Base-by-base conservation (phyloP, 2,329 filamentous ascomycete genomes). In the Botrytis byssoidea region DNA sequence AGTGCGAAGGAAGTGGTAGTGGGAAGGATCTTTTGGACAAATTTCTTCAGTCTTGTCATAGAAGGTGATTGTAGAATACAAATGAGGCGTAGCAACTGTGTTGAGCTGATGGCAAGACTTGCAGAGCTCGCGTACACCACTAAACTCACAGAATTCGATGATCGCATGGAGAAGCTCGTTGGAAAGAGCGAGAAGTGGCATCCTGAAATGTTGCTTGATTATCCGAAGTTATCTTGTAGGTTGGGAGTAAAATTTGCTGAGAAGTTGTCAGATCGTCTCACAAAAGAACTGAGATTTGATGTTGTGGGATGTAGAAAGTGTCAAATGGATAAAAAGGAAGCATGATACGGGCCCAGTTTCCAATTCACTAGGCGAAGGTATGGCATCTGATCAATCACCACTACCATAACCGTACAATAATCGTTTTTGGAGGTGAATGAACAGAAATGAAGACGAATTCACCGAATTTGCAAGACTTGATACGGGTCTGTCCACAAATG, bases 71-170 rank as follows among this genome's bases (percentile, higher is more conserved):
- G 37, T 35, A 14, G 48, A 57, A 51, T 72, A 67, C 20, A 72
- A 32, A 18, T 55, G 22, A 42, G 44, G 61, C n/a, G 60, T 44
- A 20, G 70, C 40, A 35, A 72, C n/a, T 44, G 5, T 14, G 35
- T 57, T 60, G 4, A 72, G 48, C 51, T 59, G 20, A 42, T 32
- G 37, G 25, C 44, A 67, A 29, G n/a, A 67, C 44, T 46, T 81
- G 57, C 84, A 85, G 32, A 86, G 80, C 76, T 77, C 82, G 80
- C 83, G 84, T 46, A 86, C 82, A 76, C 85, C 84, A 76, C 79
- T 81, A 22, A 82, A 81, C 20, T 79, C 80, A 1, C 85, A 76
- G 16, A 74, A 73, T 73, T 83, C 78, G 76, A 86, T 82, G 75
- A 86, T 83, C 59, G 80, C 80, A 20, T 82, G 79, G 18, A 86